Percentiles rank a stretch among this genome's conserved stretches.
Evolutionary conservation across 1,284 basidiomycete species (phyloP).

Genomic region (Inonotus hispidus): DNA sequence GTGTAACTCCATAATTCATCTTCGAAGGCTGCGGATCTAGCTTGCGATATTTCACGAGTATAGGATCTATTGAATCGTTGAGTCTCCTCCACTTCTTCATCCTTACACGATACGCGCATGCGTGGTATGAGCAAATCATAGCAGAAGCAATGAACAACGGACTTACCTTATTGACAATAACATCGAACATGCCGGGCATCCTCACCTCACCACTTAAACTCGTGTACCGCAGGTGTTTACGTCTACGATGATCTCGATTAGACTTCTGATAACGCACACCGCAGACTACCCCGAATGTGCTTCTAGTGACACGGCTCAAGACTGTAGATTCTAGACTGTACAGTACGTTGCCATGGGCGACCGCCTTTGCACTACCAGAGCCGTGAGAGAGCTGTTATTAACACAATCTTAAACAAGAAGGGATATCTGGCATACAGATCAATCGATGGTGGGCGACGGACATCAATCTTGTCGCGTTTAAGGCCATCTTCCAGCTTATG

Average conservation of each 20-base stretch:
- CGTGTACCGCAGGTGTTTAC: conserved; percentile 24
- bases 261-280: conserved; percentile 55
- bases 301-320: conserved; percentile 67
- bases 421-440: conserved; percentile 43
- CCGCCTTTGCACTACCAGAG: conserved; percentile 62
- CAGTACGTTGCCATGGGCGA: conserved; percentile 75
- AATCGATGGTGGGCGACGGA: conserved; percentile 69
- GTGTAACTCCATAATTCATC: too few relatives aligned
- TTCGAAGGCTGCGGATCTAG: too few relatives aligned
- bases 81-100: not conserved
- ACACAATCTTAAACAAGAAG: not conserved
- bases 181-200: conserved; percentile 63
- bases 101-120: too few relatives aligned
- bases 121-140: too few relatives aligned
- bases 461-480: conserved; percentile 44
- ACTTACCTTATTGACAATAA: conserved; percentile 35
- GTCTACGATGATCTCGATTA: conserved; percentile 57
- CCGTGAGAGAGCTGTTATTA: not conserved
- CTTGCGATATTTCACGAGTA: not conserved
- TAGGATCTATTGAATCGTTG: not conserved
- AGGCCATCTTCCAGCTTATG: conserved; percentile 64
- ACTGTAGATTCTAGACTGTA: conserved; percentile 79
- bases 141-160: too few relatives aligned
- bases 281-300: conserved; percentile 74
- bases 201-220: conserved; percentile 56